phyloP scores from a whole-genome alignment of 2,329 filamentous ascomycete genomes.

The Ambrosiella beaveri region DNA sequence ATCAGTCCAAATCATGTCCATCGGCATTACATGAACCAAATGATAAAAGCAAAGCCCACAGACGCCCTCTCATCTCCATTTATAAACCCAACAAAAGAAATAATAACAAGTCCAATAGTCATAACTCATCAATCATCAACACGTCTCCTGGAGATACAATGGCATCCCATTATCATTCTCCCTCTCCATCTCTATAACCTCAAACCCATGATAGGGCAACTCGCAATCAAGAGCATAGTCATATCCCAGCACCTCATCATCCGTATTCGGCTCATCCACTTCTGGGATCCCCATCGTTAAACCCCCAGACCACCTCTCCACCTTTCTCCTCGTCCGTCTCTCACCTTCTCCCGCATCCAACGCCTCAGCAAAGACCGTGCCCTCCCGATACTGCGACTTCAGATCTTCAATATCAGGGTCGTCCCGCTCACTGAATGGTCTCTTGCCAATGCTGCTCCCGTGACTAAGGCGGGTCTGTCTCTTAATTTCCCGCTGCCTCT shows the following conservation, averaged over 20 bases:
- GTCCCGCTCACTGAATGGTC: constrained; percentile 36
- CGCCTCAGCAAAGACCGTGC: constrained; percentile 21
- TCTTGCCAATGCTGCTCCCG: constrained; percentile 37
- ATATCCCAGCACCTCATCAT: constrained; percentile 23
- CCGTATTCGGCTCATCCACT: constrained; percentile 34
- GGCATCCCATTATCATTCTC: constrained; percentile 6
- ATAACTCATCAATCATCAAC: neutral
- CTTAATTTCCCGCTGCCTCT: constrained; percentile 24
- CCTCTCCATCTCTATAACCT: constrained; percentile 28
- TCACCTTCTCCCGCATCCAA: constrained; percentile 28
- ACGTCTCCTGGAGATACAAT: neutral
- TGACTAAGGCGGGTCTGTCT: constrained; percentile 31
- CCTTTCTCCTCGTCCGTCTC: constrained; percentile 28
- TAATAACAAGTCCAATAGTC: neutral
- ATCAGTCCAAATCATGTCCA: too few relatives aligned
- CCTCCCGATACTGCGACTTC: constrained; percentile 8
- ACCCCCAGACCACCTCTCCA: constrained; percentile 24
- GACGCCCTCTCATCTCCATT: neutral
- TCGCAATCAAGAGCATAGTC: constrained; percentile 27
- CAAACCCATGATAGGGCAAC: constrained; percentile 32
- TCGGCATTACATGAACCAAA: too few relatives aligned
- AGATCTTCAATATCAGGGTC: constrained; percentile 29
- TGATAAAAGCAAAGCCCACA: too few relatives aligned
- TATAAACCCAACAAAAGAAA: neutral
- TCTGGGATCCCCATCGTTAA: constrained; percentile 26